These are phyloP conservation scores for Biscutella laevigata DNA, from an alignment of 441 rosid species.

Conservation along the genomic window DNA sequence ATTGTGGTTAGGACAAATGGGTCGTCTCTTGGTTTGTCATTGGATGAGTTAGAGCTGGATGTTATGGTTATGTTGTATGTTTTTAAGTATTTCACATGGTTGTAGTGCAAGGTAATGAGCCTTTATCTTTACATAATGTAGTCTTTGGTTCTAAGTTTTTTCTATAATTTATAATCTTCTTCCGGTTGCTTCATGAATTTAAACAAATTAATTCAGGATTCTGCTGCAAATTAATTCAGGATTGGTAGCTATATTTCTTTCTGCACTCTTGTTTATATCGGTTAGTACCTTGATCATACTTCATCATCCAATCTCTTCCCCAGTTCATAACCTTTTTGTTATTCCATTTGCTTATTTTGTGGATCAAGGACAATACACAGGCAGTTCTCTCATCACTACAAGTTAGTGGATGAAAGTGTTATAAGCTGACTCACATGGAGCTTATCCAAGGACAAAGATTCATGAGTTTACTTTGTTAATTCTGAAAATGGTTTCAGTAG, in stretches of 20 bases:
- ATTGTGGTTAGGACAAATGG: slow-evolving; percentile 75
- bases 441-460: slow-evolving; percentile 58
- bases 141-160: slow-evolving; percentile 18
- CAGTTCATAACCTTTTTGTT: background rate
- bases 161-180: background rate
- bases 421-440: slow-evolving; percentile 56
- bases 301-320: background rate
- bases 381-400: slow-evolving; percentile 62
- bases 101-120: slow-evolving; percentile 20
- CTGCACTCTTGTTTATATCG: slow-evolving; percentile 79
- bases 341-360: no score
- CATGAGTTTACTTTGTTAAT: slow-evolving; percentile 22
- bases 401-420: slow-evolving; percentile 68
- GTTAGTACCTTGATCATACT: slow-evolving; percentile 40
- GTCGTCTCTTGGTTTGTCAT: slow-evolving; percentile 40
- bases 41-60: slow-evolving; percentile 73
- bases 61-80: slow-evolving; percentile 12
- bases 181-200: background rate
- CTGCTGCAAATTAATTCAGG: background rate
- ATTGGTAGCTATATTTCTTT: slow-evolving; percentile 74
- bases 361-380: no score
- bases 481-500: no score
- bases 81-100: background rate
- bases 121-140: slow-evolving; percentile 22
- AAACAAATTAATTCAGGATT: background rate